phyloP scores from a whole-genome alignment of 1,139 yeast genomes.

The Candida sanyaensis region DNA sequence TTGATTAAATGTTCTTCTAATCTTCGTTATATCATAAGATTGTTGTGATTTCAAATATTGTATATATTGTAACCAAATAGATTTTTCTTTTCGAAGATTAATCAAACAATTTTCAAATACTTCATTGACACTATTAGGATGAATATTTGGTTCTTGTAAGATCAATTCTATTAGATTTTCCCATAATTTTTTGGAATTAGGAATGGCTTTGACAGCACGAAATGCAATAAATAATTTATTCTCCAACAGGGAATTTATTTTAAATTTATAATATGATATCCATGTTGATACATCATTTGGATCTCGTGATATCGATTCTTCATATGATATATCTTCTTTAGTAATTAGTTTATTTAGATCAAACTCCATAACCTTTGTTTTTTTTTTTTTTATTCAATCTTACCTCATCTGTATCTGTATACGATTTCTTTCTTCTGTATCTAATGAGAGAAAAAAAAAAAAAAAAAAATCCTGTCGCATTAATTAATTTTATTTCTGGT shows the following conservation, averaged over 20 bases:
- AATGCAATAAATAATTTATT: slow-evolving; percentile 49
- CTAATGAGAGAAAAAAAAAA: neutral
- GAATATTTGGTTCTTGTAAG: slow-evolving; percentile 36
- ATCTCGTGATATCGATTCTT: slow-evolving; percentile 44
- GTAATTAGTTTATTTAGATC: slow-evolving; percentile 21
- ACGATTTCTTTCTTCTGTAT: slow-evolving; percentile 15
- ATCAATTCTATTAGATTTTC: slow-evolving; percentile 40
- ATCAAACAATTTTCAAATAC: slow-evolving; percentile 46
- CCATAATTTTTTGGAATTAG: slow-evolving; percentile 62
- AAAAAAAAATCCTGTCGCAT: slow-evolving; percentile 1
- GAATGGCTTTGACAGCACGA: slow-evolving; percentile 52
- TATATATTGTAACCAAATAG: slow-evolving; percentile 60
- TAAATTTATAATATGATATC: slow-evolving; percentile 52
- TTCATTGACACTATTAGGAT: slow-evolving; percentile 30
- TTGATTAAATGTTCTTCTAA: slow-evolving; percentile 52
- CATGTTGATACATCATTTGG: slow-evolving; percentile 50
- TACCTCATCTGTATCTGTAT: neutral
- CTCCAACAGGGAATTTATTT: slow-evolving; percentile 19
- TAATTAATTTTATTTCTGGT: neutral
- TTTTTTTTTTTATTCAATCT: neutral
- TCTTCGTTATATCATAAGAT: slow-evolving; percentile 37
- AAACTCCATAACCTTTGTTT: slow-evolving; percentile 11
- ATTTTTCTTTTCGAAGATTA: slow-evolving; percentile 41
- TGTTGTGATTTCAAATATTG: slow-evolving; percentile 36
- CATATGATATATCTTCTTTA: slow-evolving; percentile 44